Base-by-base conservation (phyloP, 2,329 filamentous ascomycete genomes). In the Fragosphaeria purpurea region DNA sequence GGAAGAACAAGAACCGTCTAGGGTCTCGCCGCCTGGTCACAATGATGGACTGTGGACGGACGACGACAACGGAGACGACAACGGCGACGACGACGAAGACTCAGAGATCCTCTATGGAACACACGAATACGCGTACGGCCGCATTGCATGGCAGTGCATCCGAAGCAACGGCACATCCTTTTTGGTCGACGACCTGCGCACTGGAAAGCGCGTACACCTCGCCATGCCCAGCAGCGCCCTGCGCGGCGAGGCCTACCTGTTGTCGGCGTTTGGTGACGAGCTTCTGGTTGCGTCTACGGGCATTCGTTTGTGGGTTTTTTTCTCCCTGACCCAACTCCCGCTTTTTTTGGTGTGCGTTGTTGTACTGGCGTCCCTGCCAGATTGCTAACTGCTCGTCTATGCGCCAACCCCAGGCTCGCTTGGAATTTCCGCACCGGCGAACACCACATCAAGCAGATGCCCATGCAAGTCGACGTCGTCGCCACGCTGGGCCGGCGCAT, bases 101-200 rank as follows among this genome's bases (percentile, higher is more conserved):
- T 10, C 30, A 6, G 2, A 4, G 3, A 12, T 44, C 4, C 22
- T 37, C 2, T 52, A 47, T 31, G 35, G 35, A 12, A 31, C 42
- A 6, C 43, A 45, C 33, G 46, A 54, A 4, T 58, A 55, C 38
- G 46, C 53, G 11, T 30, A 58, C 33, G 57, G 57, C 8, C 50
- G 54, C 5, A 33, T 58, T 4, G 50, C 48, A 2, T 58, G 55
- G 55, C 46, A 56, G 44, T 37, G 10, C 37, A 43, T 53, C 22
- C 8, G 12, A 7, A 9, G 13, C 5, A 30, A 31, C 41, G 35
- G 43, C 22, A 47, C 52, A 1, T 46, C 44, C 13, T 50, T 56
- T 13, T 42, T 57, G 6, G 54, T 58, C 12, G 55, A 58, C 35
- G 45, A 55, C 41, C 43, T 58, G 34, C 50, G 40, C 10, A 52